Evolutionary conservation across 495 filamentous ascomycete genomes (phyloP), one percentile per base, ranked within the genome.

Genomic region (Usnea hakonensis): DNA sequence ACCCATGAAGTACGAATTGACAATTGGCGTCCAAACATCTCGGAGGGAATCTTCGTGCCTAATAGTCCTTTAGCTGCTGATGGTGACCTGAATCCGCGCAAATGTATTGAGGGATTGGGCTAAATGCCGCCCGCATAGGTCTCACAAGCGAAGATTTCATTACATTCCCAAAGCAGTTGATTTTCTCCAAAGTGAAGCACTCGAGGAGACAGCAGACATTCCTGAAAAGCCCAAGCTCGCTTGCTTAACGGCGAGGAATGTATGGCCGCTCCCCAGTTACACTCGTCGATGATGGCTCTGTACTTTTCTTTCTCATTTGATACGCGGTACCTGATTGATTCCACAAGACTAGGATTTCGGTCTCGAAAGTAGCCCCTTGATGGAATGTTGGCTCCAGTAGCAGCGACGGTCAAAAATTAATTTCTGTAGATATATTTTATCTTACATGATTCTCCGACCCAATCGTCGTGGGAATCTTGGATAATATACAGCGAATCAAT

Each of bases 401-500:
- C 37, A 28, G 66, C 59, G 21, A 72, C 62, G 26, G 56, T 68
- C 21, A 57, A 58, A 17, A 38, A 26, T 16, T 69, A 66, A 38
- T 67, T 28, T 21, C 44, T 44, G 57, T 74, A 73, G 1, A 70
- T 61, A 19, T 55, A 26, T 9, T 53, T 64, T 61, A 71, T 71
- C 10, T 14, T 28, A 16, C 52, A 3, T 11, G 67, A 60, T 54
- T 73, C 64, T 6, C 40, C 16, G 26, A 55, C 32, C 68, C 71
- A 73, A 56, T 73, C 71, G 7, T 65, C 35, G 0, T 30, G 21
- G 41, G 62, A 58, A 57, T 68, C 64, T 57, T 73, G 67, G 32
- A 68, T 35, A 53, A 71, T 74, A 57, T 69, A 71, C 6, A 71
- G 37, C 11, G 64, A 59, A 53, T 73, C 64, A 35, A 71, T 71